Evolutionary conservation across 768 basidiomycete species (phyloP).

Genomic region (Tulasnella sp.): DNA sequence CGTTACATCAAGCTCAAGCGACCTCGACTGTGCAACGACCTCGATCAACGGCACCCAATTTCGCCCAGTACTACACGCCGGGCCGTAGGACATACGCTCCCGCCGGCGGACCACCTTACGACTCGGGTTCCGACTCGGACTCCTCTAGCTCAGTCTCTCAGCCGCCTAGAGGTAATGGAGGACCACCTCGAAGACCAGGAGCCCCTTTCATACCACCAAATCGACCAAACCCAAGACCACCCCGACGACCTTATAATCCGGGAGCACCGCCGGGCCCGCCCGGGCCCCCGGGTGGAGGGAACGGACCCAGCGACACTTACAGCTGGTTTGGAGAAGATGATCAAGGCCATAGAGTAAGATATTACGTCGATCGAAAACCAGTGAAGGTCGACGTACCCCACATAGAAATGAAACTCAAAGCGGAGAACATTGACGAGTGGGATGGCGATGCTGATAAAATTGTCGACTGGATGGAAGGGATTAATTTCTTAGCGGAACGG

Average conservation of each 20-base stretch:
- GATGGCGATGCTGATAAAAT: slow-evolving; percentile 25
- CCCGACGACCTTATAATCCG: not conserved
- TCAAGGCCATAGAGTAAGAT: not conserved
- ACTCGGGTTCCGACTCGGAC: not conserved
- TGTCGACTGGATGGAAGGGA: slow-evolving; percentile 23
- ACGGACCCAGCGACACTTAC: not conserved
- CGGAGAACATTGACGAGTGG: slow-evolving; percentile 26
- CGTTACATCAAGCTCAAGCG: too few relatives aligned
- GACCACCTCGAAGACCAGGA: too few relatives aligned
- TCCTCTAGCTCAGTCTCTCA: not conserved
- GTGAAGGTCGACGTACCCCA: slow-evolving; percentile 17
- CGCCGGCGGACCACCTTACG: not conserved
- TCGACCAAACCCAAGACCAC: not conserved
- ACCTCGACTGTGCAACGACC: too few relatives aligned
- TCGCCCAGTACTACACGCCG: too few relatives aligned
- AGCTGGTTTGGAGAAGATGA: not conserved
- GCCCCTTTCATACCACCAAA: not conserved
- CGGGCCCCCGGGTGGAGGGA: not conserved
- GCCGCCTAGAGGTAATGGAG: not conserved
- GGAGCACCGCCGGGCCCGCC: not conserved
- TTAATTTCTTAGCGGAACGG: slow-evolving; percentile 21
- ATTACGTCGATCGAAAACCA: not conserved
- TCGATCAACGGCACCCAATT: too few relatives aligned
- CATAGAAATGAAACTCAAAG: slow-evolving; percentile 27
- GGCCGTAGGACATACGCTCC: too few relatives aligned